Conservation (phyloP, 176 grass and related monocot species). For the Pharus latifolius region DNA sequence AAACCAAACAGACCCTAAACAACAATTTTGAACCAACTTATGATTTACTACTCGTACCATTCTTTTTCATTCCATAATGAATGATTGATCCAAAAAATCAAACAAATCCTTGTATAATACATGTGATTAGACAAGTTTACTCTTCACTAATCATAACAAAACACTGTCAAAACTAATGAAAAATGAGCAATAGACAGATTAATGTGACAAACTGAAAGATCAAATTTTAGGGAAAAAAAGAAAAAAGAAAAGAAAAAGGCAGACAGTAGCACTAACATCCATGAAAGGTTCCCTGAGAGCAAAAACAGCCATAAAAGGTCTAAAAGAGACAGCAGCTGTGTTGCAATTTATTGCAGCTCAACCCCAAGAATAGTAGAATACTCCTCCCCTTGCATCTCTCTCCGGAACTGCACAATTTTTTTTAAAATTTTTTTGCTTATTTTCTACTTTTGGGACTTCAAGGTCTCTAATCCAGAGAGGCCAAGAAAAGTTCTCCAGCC, state of each 20-base stretch:
- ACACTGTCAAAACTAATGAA: too few species aligned
- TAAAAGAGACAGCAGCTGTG: not conserved
- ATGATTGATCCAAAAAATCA: too few species aligned
- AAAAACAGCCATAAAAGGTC: not conserved
- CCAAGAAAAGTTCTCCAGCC: not conserved
- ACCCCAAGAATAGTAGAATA: slow-evolving; percentile 19
- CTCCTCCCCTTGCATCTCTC: not conserved
- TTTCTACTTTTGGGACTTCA: slow-evolving; percentile 28
- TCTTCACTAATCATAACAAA: too few species aligned
- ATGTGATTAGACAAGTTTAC: too few species aligned
- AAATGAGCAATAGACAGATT: too few species aligned
- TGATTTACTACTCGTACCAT: too few species aligned
- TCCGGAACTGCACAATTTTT: not conserved
- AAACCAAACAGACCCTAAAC: too few species aligned
- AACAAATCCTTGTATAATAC: too few species aligned
- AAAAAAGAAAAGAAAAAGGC: not conserved
- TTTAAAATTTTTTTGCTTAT: not conserved
- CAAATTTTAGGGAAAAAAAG: too few species aligned
- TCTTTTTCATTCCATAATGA: too few species aligned
- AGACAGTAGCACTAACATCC: not conserved
- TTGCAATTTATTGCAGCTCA: slow-evolving; percentile 2
- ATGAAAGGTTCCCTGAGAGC: not conserved
- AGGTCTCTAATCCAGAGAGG: slow-evolving; percentile 37
- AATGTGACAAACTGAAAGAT: too few species aligned
- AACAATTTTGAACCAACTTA: too few species aligned